phyloP scores from a whole-genome alignment of 2,329 filamentous ascomycete genomes.

The Aspergillus sojae region DNA sequence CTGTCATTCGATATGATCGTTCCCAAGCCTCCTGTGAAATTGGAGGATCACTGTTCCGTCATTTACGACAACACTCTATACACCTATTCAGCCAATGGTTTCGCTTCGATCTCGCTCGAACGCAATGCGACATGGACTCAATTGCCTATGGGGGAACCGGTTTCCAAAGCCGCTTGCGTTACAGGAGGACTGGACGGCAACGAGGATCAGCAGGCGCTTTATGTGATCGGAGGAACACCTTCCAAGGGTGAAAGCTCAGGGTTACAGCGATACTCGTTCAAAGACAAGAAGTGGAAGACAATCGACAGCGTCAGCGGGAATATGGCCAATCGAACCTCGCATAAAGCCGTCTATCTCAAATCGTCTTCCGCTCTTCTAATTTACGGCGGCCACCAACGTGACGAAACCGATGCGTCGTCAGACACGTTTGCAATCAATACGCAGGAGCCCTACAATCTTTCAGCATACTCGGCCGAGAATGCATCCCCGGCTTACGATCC shows the following conservation, averaged over 20 bases:
- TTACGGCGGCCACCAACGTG: conserved; percentile 74
- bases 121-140: conserved; percentile 72
- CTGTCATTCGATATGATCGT: conserved; percentile 62
- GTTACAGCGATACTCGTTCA: conserved; percentile 69
- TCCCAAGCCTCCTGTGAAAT: conserved; percentile 68
- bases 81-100: conserved; percentile 73
- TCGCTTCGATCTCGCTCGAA: conserved; percentile 72
- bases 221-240: conserved; percentile 76
- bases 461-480: conserved; percentile 57
- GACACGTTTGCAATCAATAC: conserved; percentile 76
- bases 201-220: conserved; percentile 65
- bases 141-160: conserved; percentile 66
- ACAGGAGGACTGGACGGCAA: conserved; percentile 64
- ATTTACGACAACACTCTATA: conserved; percentile 82
- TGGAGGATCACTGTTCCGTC: conserved; percentile 79
- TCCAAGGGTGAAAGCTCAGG: conserved; percentile 66
- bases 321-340: conserved; percentile 70
- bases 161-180: conserved; percentile 77
- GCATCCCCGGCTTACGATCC: conserved; percentile 69
- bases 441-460: conserved; percentile 64
- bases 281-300: conserved; percentile 60
- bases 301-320: conserved; percentile 54
- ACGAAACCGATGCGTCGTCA: conserved; percentile 60
- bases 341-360: conserved; percentile 75
- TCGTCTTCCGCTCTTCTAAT: conserved; percentile 72